Conservation (phyloP, 1,139 yeast species). For the Magnusiomyces suaveolens region DNA sequence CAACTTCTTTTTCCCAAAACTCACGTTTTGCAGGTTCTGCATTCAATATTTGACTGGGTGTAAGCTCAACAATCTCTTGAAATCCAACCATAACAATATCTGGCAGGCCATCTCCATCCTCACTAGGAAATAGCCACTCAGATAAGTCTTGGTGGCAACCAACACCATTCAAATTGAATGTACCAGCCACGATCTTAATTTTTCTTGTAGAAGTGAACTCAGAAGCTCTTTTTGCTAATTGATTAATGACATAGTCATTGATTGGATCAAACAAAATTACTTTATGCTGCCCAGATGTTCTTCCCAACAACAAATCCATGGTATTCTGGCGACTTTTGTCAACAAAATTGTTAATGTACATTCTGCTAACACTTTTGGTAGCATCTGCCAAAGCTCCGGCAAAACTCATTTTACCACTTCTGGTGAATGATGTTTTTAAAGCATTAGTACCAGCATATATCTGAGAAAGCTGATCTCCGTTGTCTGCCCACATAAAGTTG, state of each 20-base stretch:
- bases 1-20: conserved; percentile 71
- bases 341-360: conserved; percentile 91
- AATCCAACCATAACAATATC: conserved; percentile 78
- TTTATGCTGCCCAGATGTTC: conserved; percentile 58
- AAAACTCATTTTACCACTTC: conserved; percentile 90
- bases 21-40: conserved; percentile 63
- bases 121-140: conserved; percentile 72
- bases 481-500: conserved; percentile 91
- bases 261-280: conserved; percentile 83
- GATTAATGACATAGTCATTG: conserved; percentile 63
- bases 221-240: conserved; percentile 42
- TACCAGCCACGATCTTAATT: conserved; percentile 66
- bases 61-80: conserved; percentile 86
- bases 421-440: conserved; percentile 80
- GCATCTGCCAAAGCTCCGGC: conserved; percentile 97
- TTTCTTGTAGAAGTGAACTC: conserved; percentile 53
- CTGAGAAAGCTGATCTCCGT: conserved; percentile 94
- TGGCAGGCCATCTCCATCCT: conserved; percentile 31
- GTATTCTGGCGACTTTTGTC: conserved; percentile 84
- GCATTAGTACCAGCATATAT: conserved; percentile 98
- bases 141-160: conserved; percentile 46
- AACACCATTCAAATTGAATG: conserved; percentile 83
- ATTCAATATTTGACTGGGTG: conserved; percentile 80
- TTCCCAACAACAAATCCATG: conserved; percentile 77
- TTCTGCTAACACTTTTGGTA: conserved; percentile 86